A percentile compares a stretch with the other conserved stretches of the same genome.
Conservation (phyloP, 768 basidiomycete genomes). For the Terana coerulea region DNA sequence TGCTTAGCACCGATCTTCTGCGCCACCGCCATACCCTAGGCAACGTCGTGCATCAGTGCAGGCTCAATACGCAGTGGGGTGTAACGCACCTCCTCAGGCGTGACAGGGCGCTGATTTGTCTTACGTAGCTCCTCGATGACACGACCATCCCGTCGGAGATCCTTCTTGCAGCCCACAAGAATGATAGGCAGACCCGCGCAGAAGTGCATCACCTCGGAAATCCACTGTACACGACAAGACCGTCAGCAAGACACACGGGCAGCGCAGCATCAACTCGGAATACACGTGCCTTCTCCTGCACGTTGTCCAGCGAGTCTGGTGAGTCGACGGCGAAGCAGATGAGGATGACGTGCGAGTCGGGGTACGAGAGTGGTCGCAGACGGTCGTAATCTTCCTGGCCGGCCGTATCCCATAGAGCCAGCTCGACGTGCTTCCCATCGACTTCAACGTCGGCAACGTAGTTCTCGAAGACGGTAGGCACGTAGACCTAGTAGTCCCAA, state of each 20-base stretch:
- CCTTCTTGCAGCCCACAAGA: constrained; percentile 99
- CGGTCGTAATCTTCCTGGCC: constrained; percentile 99
- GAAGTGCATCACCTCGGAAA: constrained; percentile 98
- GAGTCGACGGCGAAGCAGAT: constrained; percentile 99
- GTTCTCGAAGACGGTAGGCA: constrained; percentile 99
- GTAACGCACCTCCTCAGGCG: constrained; percentile 77
- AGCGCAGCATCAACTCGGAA: neutral
- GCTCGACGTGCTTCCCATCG: constrained; percentile 96
- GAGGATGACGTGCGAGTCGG: constrained; percentile 99
- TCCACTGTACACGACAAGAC: constrained; percentile 63
- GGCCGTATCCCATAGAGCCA: constrained; percentile 99
- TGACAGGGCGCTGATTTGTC: constrained; percentile 93
- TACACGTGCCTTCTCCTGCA: constrained; percentile 91
- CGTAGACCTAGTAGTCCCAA: constrained; percentile 71
- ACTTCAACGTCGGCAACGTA: constrained; percentile 99
- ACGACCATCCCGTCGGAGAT: constrained; percentile 88
- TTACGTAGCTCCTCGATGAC: constrained; percentile 93
- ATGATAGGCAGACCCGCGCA: constrained; percentile 93
- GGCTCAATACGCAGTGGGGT: neutral
- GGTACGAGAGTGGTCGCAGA: constrained; percentile 95
- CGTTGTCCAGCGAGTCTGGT: constrained; percentile 98
- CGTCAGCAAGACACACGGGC: constrained; percentile 1
- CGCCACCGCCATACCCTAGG: constrained; percentile 87
- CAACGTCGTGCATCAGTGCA: constrained; percentile 1
- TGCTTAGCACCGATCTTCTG: constrained; percentile 96